Base-by-base conservation (phyloP, 2,329 filamentous ascomycete genomes). In the Xylariaceae sp. region DNA sequence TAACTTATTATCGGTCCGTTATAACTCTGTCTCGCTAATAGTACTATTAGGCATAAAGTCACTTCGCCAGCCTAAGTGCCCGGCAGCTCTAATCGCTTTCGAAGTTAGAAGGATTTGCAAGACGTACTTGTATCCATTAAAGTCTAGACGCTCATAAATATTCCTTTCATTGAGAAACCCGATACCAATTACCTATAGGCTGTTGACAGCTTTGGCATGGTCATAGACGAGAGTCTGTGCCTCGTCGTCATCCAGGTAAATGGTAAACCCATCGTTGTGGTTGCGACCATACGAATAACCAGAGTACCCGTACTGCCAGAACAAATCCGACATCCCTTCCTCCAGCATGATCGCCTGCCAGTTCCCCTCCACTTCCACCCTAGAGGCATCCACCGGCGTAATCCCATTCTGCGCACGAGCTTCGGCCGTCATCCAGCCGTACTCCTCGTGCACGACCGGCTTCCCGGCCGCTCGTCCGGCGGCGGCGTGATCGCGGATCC, bases 401-500 rank as follows among this genome's bases (percentile, higher is more conserved):
- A 76, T 76, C 1, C 77, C 73, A 54, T 79, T 77, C 58, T 78
- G 74, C n/a, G 74, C 69, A 10, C 80, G 73, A 41, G 73, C 75
- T 42, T 77, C 78, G n/a, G 76, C 70, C 1, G 79, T 81, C 53
- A 84, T 63, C 80, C 80, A 83, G 9, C 79, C 78, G 62, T 83
- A 83, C 70, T 83, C 81, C 66, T 83, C 81, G 50, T 82, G 78
- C 6, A 83, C 75, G 12, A 84, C 80, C 0, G 81, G 81, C 72
- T 84, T 84, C 20, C 73, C 72, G 3, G 71, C 73, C 23, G 67
- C 67, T 10, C 73, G 69, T 1, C 72, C 77, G 0, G 78, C 72
- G 0, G 70, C 73, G 0, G 77, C 80, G 57, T 84, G 81, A 63
- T 83, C 81, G 7, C 74, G 73, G 63, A 84, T 79, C 82, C 81